phyloP scores from a whole-genome alignment of 371 early-diverging fungal species.

The Coemansia sp. region DNA sequence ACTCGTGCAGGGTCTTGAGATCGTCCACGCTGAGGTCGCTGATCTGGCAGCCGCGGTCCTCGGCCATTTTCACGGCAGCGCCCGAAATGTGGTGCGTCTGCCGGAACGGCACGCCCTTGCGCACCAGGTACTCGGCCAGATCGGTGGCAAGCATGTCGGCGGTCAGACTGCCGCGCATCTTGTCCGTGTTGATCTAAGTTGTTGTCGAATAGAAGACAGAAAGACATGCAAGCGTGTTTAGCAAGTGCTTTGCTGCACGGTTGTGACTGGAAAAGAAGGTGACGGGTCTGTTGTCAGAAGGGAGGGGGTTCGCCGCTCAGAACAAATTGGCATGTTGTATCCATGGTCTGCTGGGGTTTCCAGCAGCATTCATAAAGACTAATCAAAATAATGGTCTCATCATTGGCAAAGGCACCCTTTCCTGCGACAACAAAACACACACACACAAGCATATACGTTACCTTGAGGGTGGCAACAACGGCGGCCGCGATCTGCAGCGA shows the following conservation, averaged over 20 bases:
- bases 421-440: too few species aligned
- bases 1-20: slow-evolving; percentile 76
- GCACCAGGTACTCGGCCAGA: slow-evolving; percentile 94
- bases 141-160: slow-evolving; percentile 97
- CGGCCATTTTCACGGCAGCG: slow-evolving; percentile 89
- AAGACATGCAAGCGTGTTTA: too few species aligned
- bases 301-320: too few species aligned
- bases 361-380: slow-evolving; percentile 30
- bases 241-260: too few species aligned
- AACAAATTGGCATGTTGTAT: slow-evolving; percentile 16
- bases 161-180: slow-evolving; percentile 59
- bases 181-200: slow-evolving; percentile 37
- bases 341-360: slow-evolving; percentile 16
- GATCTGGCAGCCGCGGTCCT: slow-evolving; percentile 74
- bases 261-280: too few species aligned
- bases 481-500: slow-evolving; percentile 90
- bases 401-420: background rate
- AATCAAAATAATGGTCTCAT: slow-evolving; percentile 12
- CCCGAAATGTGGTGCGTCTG: slow-evolving; percentile 98
- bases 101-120: slow-evolving; percentile 88
- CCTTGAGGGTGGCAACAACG: slow-evolving; percentile 82
- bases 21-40: slow-evolving; percentile 71
- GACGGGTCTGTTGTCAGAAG: too few species aligned
- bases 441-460: slow-evolving; percentile 32
- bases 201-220: too few species aligned